Evolutionary conservation across 352 stramenopile species (phyloP), one percentile per base, ranked within the genome.

Genomic region (Pythium oligandrum): DNA sequence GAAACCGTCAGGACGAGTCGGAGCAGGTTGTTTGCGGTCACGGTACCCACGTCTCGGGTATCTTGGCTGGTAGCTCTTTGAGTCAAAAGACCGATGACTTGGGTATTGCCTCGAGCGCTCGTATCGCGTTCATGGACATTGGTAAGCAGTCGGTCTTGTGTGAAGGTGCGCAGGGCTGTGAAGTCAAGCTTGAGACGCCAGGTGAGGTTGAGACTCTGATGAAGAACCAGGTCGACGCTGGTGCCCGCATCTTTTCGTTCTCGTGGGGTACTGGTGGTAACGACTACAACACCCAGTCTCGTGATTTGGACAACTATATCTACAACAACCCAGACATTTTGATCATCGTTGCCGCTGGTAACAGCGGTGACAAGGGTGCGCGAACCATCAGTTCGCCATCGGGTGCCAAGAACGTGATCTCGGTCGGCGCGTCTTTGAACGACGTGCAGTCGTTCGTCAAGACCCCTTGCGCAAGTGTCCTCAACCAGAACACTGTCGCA

Each of bases 51-150:
- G 86, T 97, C 7, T 82, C 77, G 0, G 88, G 86, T 1, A 87
- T 93, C 26, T 55, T 91, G 2, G 81, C 75, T 0, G 88, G 88
- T 6, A 88, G 69, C 42, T 84, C 77, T 8, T 70, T 69, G 39
- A 78, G 63, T 30, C 42, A 55, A 12, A 55, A 59, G 33, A 55
- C 70, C 33, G 55, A 47, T 11, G 66, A 88, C 45, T 50, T 88
- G 6, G 87, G 87, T 30, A 90, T 90, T 40, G 88, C 86, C 6
- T 84, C 78, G 7, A 83, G 72, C 34, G 81, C 88, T 0, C 82
- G 85, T 33, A 82, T 96, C 48, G 84, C 86, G 2, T 94, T 96
- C 48, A 93, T 96, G 72, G 88, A 96, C 54, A 90, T 96, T 52
- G 83, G 78, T 4, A 79, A 86, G 40, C 77, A 86, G 49, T 51